phyloP scores from a whole-genome alignment of 192 early-diverging fungal species.

The Pecoramyces ruminantium region DNA sequence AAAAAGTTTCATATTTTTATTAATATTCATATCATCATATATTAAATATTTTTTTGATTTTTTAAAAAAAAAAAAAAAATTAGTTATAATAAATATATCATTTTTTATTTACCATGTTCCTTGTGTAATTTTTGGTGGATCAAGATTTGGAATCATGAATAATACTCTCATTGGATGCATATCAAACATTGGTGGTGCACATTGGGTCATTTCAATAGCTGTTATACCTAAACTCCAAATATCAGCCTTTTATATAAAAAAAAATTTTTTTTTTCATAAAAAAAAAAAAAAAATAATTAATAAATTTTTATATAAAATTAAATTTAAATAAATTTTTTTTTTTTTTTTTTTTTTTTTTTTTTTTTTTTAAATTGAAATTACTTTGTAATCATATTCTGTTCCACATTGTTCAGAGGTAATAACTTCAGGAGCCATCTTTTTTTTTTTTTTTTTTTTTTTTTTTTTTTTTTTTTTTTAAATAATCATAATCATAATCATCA shows the following conservation, averaged over 20 bases:
- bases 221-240: conserved; percentile 13
- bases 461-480: too few relatives aligned
- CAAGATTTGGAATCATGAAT: conserved; percentile 24
- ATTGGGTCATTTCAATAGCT: conserved; percentile 15
- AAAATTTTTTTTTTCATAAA: too few relatives aligned
- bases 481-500: too few relatives aligned
- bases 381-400: conserved; percentile 6
- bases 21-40: too few relatives aligned
- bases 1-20: too few relatives aligned
- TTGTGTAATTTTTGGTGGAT: conserved; percentile 18
- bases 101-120: background rate
- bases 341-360: too few relatives aligned
- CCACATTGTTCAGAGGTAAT: conserved; percentile 4
- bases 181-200: conserved; percentile 14
- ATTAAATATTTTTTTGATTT: too few relatives aligned
- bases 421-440: conserved; percentile 8
- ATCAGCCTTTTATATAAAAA: conserved; percentile 5
- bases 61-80: background rate
- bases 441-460: too few relatives aligned
- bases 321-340: too few relatives aligned
- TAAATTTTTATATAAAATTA: too few relatives aligned
- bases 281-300: background rate
- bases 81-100: background rate
- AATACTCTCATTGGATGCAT: conserved; percentile 17
- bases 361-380: too few relatives aligned